A percentile compares a stretch with the other conserved stretches of the same genome.
These are phyloP conservation scores for Ogataea degrootiae DNA, from an alignment of 805 yeast species.

Conservation along the genomic window DNA sequence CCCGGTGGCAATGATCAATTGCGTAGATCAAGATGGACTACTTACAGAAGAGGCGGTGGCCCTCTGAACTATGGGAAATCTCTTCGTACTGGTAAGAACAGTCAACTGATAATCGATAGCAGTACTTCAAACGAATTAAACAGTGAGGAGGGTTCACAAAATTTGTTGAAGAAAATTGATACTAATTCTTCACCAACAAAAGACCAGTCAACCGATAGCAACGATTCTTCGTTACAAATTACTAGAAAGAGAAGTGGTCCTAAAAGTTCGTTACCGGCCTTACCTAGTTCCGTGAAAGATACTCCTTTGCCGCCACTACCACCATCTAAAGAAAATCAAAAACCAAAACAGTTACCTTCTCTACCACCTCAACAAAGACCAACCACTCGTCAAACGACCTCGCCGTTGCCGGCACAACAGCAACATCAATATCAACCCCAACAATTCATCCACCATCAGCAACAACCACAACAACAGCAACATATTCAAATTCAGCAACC, in stretches of 20 bases:
- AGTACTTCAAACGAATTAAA: neutral
- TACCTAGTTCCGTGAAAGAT: constrained; percentile 7
- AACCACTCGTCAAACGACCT: neutral
- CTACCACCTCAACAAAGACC: constrained; percentile 2
- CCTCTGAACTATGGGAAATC: constrained; percentile 2
- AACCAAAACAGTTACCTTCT: neutral
- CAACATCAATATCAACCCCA: constrained; percentile 5
- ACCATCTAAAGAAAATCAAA: constrained; percentile 2
- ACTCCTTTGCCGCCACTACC: constrained; percentile 14
- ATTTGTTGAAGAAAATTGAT: constrained; percentile 1
- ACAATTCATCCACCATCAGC: constrained; percentile 10
- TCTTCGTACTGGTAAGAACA: neutral
- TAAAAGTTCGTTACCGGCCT: constrained; percentile 11
- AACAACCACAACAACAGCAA: constrained; percentile 12
- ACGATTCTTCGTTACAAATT: neutral
- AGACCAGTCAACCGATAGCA: neutral
- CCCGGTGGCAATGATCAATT: constrained; percentile 17
- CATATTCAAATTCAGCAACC: constrained; percentile 5
- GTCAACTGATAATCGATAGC: neutral
- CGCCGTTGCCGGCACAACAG: neutral
- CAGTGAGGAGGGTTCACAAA: constrained; percentile 10
- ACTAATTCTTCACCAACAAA: constrained; percentile 2
- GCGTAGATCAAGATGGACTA: constrained; percentile 47
- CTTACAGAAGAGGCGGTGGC: constrained; percentile 39
- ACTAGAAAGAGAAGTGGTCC: constrained; percentile 11